Conservation (phyloP, 2,329 filamentous ascomycete genomes). For the Ascocoryne sarcoides region DNA sequence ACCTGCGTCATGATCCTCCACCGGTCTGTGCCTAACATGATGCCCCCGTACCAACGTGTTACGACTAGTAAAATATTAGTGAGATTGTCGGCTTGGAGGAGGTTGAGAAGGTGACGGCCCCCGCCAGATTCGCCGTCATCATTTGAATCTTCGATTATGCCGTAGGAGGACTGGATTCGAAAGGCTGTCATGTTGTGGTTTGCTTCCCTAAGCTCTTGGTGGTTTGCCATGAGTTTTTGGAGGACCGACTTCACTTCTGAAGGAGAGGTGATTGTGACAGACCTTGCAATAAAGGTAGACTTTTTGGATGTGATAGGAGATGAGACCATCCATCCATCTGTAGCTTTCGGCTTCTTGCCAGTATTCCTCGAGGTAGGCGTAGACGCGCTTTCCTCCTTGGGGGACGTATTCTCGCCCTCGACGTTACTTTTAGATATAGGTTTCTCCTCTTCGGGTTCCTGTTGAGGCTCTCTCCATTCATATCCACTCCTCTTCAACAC, state of each 20-base stretch:
- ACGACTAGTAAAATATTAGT: slow-evolving; percentile 48
- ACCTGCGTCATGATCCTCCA: slow-evolving; percentile 55
- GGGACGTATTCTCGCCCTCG: slow-evolving; percentile 1
- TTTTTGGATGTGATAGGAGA: slow-evolving; percentile 41
- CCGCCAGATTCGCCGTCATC: slow-evolving; percentile 56
- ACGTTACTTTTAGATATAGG: neutral
- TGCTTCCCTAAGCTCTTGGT: slow-evolving; percentile 44
- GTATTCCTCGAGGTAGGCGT: neutral
- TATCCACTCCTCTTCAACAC: slow-evolving; percentile 76
- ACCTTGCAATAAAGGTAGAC: slow-evolving; percentile 50
- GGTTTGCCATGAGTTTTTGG: slow-evolving; percentile 38
- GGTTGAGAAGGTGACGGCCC: slow-evolving; percentile 45
- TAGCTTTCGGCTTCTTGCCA: neutral
- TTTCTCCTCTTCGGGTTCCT: slow-evolving; percentile 5
- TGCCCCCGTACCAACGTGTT: slow-evolving; percentile 53
- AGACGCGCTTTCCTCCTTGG: neutral
- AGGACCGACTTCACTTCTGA: slow-evolving; percentile 35
- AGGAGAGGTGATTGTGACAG: slow-evolving; percentile 33
- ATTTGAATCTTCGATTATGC: slow-evolving; percentile 22
- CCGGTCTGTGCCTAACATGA: slow-evolving; percentile 52
- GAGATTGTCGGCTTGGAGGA: slow-evolving; percentile 43
- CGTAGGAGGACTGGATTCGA: slow-evolving; percentile 17
- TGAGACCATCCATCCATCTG: slow-evolving; percentile 40
- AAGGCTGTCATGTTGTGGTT: slow-evolving; percentile 41
- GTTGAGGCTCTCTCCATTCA: slow-evolving; percentile 39